These are phyloP conservation scores for Hypoxylon fuscum DNA, from an alignment of 495 filamentous ascomycete species.

Conservation along the genomic window DNA sequence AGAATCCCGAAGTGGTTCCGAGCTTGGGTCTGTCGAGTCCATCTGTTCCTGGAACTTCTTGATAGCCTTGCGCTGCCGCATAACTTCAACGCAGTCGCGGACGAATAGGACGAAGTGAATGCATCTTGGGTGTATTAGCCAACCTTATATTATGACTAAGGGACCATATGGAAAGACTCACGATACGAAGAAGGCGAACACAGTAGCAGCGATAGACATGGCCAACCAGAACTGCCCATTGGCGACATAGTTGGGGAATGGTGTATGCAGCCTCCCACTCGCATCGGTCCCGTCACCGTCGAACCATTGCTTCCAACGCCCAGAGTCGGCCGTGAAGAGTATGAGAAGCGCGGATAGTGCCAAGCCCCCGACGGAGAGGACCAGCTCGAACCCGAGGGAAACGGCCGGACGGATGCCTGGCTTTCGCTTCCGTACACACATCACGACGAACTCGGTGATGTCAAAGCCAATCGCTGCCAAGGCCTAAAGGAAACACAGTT, in stretches of 20 bases:
- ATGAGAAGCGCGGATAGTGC: slow-evolving; percentile 1
- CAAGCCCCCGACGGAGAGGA: slow-evolving; percentile 8
- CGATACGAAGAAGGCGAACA: slow-evolving; percentile 7
- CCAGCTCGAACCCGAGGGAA: slow-evolving; percentile 26
- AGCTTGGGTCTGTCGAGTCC: background rate
- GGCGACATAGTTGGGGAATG: background rate
- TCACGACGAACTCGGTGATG: slow-evolving; percentile 18
- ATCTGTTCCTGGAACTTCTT: background rate
- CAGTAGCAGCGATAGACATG: background rate
- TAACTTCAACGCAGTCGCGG: slow-evolving; percentile 30
- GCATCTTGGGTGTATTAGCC: slow-evolving; percentile 6
- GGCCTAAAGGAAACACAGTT: background rate
- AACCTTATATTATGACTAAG: background rate
- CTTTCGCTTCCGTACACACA: slow-evolving; percentile 9
- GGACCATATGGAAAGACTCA: background rate
- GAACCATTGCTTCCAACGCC: background rate
- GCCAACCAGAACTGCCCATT: slow-evolving; percentile 13
- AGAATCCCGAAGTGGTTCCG: background rate
- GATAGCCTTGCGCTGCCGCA: slow-evolving; percentile 8
- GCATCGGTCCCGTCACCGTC: background rate
- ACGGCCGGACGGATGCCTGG: slow-evolving; percentile 10
- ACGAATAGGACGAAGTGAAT: slow-evolving; percentile 31
- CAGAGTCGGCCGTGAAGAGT: background rate
- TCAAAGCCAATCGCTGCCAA: background rate
- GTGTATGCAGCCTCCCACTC: background rate